Percentiles rank a stretch among this genome's conserved stretches.
These are phyloP conservation scores for Emmonsiellopsis sp. DNA, from an alignment of 2,329 filamentous ascomycete species.

Conservation along the genomic window DNA sequence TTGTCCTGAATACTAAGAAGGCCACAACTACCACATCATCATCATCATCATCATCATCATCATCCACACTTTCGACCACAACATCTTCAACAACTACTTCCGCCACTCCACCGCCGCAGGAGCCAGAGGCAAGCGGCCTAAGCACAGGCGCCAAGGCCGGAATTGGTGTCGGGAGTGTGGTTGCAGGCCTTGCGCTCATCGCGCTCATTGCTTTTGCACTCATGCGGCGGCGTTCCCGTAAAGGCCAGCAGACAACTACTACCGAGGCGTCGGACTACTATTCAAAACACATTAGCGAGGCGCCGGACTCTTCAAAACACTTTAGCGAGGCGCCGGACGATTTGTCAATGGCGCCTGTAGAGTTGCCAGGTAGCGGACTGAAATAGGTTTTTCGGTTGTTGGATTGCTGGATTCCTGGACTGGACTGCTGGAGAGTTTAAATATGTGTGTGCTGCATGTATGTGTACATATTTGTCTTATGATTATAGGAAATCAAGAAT, in stretches of 20 bases:
- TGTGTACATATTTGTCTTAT: no score
- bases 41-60: background rate
- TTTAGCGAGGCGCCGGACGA: background rate
- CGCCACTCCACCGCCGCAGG: background rate
- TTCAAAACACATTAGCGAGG: background rate
- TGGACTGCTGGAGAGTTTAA: no score
- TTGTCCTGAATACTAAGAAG: background rate
- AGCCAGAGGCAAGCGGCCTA: background rate
- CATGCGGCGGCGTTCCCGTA: background rate
- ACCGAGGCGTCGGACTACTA: background rate
- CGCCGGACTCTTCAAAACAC: background rate
- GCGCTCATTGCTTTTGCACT: background rate
- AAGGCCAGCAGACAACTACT: background rate
- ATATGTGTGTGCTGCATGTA: no score
- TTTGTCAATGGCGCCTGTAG: background rate
- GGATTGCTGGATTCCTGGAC: no score
- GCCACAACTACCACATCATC: background rate
- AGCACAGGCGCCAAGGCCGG: background rate
- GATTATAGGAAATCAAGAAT: no score
- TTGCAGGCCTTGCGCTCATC: background rate
- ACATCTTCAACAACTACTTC: background rate
- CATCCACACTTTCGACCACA: background rate
- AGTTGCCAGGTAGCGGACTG: background rate
- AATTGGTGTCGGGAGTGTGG: background rate
- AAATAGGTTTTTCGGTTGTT: no score